A percentile compares a stretch with the other conserved stretches of the same genome.
phyloP scores from a whole-genome alignment of 257 asterid genomes.

The Knoxia roxburghii region DNA sequence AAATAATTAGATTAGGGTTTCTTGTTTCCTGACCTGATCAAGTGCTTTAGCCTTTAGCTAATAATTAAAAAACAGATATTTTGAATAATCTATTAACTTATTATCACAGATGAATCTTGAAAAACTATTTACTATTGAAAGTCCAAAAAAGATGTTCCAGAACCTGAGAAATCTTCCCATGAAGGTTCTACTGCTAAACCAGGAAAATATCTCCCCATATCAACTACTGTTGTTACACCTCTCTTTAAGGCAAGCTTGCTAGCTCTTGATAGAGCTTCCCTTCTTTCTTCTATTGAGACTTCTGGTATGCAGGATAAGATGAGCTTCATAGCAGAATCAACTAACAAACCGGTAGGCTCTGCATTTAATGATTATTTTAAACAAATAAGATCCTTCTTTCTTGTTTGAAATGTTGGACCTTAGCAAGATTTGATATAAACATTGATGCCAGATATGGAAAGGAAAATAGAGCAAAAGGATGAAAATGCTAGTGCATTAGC shows the following conservation, averaged over 20 bases:
- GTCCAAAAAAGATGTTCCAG: background rate
- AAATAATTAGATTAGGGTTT: background rate
- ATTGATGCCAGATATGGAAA: background rate
- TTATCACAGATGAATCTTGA: background rate
- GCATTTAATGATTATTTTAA: constrained; percentile 29
- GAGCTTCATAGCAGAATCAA: constrained; percentile 94
- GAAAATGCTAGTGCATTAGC: background rate
- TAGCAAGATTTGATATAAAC: background rate
- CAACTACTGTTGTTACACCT: constrained; percentile 93
- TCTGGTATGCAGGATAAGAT: constrained; percentile 62
- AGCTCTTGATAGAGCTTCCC: constrained; percentile 81
- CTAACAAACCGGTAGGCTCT: constrained; percentile 87
- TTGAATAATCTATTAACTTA: background rate
- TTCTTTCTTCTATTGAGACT: constrained; percentile 61
- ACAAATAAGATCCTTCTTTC: constrained; percentile 17
- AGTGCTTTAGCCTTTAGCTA: constrained; percentile 6
- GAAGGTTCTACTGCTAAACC: constrained; percentile 63
- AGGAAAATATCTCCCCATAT: constrained; percentile 84
- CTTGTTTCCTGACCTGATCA: background rate
- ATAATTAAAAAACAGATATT: background rate
- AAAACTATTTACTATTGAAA: background rate
- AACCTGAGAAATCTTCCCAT: constrained; percentile 96
- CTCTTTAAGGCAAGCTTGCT: constrained; percentile 64
- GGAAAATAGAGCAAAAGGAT: background rate
- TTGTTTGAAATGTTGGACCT: background rate